These are phyloP conservation scores for Mycena metata DNA, from an alignment of 768 basidiomycete species.

Conservation along the genomic window DNA sequence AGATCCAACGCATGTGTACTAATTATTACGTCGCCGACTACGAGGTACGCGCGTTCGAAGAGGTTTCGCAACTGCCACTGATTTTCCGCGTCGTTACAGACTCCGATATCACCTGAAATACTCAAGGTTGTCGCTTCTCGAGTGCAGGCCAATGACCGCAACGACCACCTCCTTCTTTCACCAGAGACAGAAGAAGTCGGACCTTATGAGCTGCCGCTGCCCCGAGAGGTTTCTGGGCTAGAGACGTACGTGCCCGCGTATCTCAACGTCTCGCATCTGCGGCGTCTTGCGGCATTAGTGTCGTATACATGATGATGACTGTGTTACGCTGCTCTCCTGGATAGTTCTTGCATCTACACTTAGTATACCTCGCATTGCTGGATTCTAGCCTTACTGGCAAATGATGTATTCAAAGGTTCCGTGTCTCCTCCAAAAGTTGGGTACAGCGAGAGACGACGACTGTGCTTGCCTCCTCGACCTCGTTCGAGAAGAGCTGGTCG, in stretches of 20 bases:
- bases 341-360: constrained; percentile 43
- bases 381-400: constrained; percentile 56
- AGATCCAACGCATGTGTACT: constrained; percentile 99
- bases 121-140: constrained; percentile 96
- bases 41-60: constrained; percentile 69
- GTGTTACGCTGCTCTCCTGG: constrained; percentile 29
- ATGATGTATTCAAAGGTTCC: constrained; percentile 53
- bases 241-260: constrained; percentile 97
- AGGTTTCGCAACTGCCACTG: not conserved
- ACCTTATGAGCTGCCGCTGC: constrained; percentile 92
- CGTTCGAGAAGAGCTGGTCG: constrained; percentile 60
- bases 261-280: constrained; percentile 89
- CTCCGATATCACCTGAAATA: constrained; percentile 97
- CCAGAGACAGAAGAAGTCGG: constrained; percentile 98
- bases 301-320: constrained; percentile 70
- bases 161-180: constrained; percentile 94
- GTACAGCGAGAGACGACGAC: constrained; percentile 38
- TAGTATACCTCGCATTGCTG: constrained; percentile 60
- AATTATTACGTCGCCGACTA: constrained; percentile 99
- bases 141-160: constrained; percentile 95
- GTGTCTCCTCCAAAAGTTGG: constrained; percentile 11
- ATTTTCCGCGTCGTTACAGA: constrained; percentile 58
- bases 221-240: constrained; percentile 94
- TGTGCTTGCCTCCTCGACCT: constrained; percentile 67
- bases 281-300: constrained; percentile 89